Evolutionary conservation across 371 early-diverging fungal genomes (phyloP).

Genomic region (Catenaria anguillulae): DNA sequence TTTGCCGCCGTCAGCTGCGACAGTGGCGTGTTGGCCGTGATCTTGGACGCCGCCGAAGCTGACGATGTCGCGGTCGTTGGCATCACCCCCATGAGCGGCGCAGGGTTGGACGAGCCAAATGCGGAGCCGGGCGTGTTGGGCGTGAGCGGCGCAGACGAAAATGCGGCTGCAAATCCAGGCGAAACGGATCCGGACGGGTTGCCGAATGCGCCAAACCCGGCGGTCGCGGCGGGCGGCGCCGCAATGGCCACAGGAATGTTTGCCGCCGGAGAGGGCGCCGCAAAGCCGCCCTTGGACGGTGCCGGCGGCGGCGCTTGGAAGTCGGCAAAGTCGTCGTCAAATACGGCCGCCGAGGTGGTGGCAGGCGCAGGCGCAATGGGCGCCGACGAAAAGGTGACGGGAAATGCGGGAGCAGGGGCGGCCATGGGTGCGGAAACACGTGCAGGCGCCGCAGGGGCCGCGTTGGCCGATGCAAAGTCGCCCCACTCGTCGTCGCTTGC

Average conservation of each 20-base stretch:
- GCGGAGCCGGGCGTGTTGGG: too few species aligned
- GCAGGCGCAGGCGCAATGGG: conserved; percentile 9
- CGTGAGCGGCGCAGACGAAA: neutral
- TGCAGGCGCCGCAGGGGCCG: too few species aligned
- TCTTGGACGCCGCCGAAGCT: neutral
- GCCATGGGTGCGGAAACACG: too few species aligned
- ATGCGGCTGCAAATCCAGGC: too few species aligned
- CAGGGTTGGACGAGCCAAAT: too few species aligned
- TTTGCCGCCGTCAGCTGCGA: neutral
- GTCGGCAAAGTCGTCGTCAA: conserved; percentile 21
- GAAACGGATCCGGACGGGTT: neutral
- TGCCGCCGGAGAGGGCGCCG: too few species aligned
- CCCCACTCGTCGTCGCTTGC: conserved; percentile 25
- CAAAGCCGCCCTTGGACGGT: too few species aligned
- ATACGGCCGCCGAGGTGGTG: conserved; percentile 9
- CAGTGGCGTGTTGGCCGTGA: neutral
- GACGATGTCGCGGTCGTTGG: neutral
- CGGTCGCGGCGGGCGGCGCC: too few species aligned
- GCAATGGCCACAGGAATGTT: too few species aligned
- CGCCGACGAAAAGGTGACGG: too few species aligned
- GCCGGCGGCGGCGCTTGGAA: conserved; percentile 20
- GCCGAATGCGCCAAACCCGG: neutral
- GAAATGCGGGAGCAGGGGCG: too few species aligned
- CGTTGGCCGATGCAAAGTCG: conserved; percentile 19
- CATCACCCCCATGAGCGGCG: neutral